A percentile compares a stretch with the other conserved stretches of the same genome.
Evolutionary conservation across 345 rosid genomes (phyloP).

Genomic region (Adansonia digitata): DNA sequence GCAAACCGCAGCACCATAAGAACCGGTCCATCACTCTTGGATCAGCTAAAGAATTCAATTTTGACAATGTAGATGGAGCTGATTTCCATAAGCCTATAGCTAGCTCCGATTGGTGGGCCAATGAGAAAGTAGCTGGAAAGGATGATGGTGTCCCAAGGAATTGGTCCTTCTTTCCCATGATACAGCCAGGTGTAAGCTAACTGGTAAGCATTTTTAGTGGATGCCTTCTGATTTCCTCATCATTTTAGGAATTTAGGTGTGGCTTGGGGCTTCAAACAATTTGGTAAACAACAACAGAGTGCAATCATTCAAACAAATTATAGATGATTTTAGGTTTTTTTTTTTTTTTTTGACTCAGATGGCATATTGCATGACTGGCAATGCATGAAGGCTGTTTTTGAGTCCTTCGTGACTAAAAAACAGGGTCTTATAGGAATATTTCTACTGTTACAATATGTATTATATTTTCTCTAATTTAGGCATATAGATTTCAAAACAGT

Average conservation of each 20-base stretch:
- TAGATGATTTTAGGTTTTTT: conserved; percentile 15
- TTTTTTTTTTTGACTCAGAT: conserved; percentile 11
- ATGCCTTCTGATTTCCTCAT: conserved; percentile 1
- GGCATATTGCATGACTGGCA: conserved; percentile 11
- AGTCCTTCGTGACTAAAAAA: conserved; percentile 37
- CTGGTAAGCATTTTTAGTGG: conserved; percentile 5
- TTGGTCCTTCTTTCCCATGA: conserved; percentile 85
- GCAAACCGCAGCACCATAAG: conserved; percentile 31
- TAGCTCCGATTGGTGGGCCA: conserved; percentile 51
- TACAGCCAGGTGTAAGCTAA: conserved; percentile 66
- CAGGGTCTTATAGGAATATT: conserved; percentile 16
- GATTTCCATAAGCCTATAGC: conserved; percentile 29
- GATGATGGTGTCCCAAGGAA: conserved; percentile 34
- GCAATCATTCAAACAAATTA: background rate
- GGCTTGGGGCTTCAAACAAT: conserved; percentile 1
- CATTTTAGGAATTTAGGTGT: conserved; percentile 4
- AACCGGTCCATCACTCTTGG: conserved; percentile 53
- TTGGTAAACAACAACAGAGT: conserved; percentile 10
- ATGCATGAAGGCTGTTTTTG: conserved; percentile 42
- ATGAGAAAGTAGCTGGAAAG: conserved; percentile 44
- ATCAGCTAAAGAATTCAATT: conserved; percentile 62
- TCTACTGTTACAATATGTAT: conserved; percentile 14
- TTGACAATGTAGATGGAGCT: conserved; percentile 50
- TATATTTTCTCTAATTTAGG: conserved; percentile 10
- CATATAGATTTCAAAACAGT: background rate